Percentiles rank a stretch among this genome's conserved stretches.
Evolutionary conservation across 2,329 filamentous ascomycete species (phyloP).

Genomic region (Pseudomassariella vexata): DNA sequence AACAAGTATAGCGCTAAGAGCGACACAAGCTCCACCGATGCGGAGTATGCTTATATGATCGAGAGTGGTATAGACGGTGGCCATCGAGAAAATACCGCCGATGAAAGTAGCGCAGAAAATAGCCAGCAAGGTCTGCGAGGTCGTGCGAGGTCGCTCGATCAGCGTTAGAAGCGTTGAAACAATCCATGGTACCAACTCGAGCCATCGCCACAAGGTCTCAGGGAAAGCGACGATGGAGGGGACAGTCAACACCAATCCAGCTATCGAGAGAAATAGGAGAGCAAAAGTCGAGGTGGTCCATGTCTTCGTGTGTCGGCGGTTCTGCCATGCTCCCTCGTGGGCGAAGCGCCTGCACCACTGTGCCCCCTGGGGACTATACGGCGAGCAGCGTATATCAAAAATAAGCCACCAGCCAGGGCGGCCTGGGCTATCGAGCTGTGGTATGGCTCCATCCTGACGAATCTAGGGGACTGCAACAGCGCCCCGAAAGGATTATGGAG

Average conservation of each 20-base stretch:
- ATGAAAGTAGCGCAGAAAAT: constrained; percentile 30
- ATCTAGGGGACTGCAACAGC: neutral
- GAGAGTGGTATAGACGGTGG: constrained; percentile 22
- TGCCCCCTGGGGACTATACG: constrained; percentile 25
- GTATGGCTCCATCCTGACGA: constrained; percentile 8
- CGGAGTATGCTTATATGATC: constrained; percentile 23
- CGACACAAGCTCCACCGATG: constrained; percentile 29
- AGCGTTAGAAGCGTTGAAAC: constrained; percentile 28
- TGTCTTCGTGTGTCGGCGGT: constrained; percentile 12
- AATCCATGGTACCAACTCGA: constrained; percentile 35
- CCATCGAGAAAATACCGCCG: constrained; percentile 21
- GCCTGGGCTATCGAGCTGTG: constrained; percentile 21
- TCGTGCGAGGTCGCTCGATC: constrained; percentile 32
- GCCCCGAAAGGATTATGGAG: neutral
- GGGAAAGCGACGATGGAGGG: constrained; percentile 23
- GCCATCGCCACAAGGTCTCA: constrained; percentile 16
- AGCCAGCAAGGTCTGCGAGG: constrained; percentile 33
- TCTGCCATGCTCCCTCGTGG: constrained; percentile 24
- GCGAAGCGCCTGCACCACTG: constrained; percentile 39
- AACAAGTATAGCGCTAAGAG: constrained; percentile 40
- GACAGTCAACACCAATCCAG: constrained; percentile 28
- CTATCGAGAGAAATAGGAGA: constrained; percentile 25
- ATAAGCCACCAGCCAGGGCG: constrained; percentile 21
- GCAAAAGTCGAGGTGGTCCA: constrained; percentile 35
- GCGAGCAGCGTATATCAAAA: constrained; percentile 21